Conservation (phyloP, 331 rosid genomes). For the Acacia concinna region DNA sequence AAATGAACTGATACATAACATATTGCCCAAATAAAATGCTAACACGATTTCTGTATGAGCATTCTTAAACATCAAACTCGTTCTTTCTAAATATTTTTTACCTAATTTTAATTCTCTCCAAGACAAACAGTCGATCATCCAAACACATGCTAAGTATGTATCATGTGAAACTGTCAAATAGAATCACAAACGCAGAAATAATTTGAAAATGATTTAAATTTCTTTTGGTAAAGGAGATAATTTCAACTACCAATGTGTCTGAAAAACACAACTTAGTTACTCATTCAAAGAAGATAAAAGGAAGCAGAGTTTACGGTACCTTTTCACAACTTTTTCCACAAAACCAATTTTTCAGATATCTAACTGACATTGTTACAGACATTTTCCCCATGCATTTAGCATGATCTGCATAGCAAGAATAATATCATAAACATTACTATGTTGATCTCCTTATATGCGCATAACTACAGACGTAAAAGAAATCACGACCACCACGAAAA, state of each 20-base stretch:
- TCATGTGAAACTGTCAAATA: not conserved
- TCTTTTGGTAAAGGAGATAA: constrained; percentile 6
- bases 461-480: constrained; percentile 8
- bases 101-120: no score
- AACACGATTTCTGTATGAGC: not conserved
- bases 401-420: constrained; percentile 60
- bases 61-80: no score
- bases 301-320: constrained; percentile 44
- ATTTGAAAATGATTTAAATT: not conserved
- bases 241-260: constrained; percentile 6
- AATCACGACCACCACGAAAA: constrained; percentile 6
- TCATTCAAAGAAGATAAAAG: not conserved
- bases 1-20: not conserved
- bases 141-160: no score
- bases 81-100: no score
- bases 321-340: constrained; percentile 64
- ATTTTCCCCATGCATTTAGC: constrained; percentile 50
- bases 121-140: no score
- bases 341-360: constrained; percentile 51
- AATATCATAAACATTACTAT: constrained; percentile 23
- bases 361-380: constrained; percentile 27
- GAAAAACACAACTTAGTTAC: not conserved
- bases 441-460: constrained; percentile 3
- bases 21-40: not conserved
- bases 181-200: not conserved